A percentile compares a stretch with the other conserved stretches of the same genome.
phyloP scores from a whole-genome alignment of 2,329 filamentous ascomycete genomes.

The Colletotrichum costaricense region DNA sequence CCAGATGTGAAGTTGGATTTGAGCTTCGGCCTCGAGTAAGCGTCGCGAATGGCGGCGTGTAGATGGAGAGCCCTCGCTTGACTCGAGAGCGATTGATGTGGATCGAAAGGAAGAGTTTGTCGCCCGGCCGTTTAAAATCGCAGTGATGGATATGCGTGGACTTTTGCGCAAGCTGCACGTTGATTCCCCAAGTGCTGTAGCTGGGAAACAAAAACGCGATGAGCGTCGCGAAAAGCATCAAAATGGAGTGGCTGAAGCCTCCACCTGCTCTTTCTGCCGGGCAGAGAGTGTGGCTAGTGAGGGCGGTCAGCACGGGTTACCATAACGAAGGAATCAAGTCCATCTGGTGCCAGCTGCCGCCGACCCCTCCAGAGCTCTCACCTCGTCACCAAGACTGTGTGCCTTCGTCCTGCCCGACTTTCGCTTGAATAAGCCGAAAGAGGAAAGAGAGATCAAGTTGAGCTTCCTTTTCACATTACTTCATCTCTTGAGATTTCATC shows the following conservation, averaged over 20 bases:
- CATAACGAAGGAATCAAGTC: background rate
- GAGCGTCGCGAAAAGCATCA: constrained; percentile 32
- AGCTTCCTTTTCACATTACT: background rate
- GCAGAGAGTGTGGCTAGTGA: background rate
- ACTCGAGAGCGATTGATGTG: background rate
- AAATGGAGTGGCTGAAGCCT: constrained; percentile 11
- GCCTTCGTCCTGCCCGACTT: no score
- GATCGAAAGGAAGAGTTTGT: rapidly evolving
- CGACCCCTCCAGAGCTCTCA: background rate
- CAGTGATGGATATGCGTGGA: background rate
- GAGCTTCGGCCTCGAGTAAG: background rate
- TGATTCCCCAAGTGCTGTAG: background rate
- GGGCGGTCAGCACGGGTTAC: background rate
- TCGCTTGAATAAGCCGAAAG: background rate
- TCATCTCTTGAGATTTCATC: background rate
- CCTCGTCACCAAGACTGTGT: no score
- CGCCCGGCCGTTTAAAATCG: no score
- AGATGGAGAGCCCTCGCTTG: background rate
- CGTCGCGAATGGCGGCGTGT: background rate
- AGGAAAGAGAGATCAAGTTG: background rate
- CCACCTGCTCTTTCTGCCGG: constrained; percentile 7
- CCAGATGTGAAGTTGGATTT: constrained; percentile 4
- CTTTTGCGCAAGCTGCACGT: background rate
- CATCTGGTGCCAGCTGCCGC: background rate
- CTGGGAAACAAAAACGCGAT: constrained; percentile 34